phyloP scores from a whole-genome alignment of 169 alveolate genomes.

The Babesia bovis region DNA sequence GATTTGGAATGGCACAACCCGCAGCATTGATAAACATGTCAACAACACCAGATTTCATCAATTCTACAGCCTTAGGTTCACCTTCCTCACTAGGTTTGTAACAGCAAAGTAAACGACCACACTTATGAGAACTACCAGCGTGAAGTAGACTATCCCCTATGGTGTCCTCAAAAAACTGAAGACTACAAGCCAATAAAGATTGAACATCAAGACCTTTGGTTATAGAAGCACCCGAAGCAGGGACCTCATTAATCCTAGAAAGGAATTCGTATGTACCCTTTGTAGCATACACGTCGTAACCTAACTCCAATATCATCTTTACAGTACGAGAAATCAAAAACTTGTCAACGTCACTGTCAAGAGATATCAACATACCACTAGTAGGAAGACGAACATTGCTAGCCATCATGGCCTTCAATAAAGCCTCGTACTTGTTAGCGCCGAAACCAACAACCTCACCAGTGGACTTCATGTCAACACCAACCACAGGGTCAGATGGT shows the following conservation, averaged over 20 bases:
- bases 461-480: slow-evolving; percentile 89
- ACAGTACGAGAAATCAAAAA: slow-evolving; percentile 68
- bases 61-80: slow-evolving; percentile 55
- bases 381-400: slow-evolving; percentile 79
- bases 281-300: slow-evolving; percentile 75
- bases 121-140: slow-evolving; percentile 12
- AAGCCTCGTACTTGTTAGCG: slow-evolving; percentile 82
- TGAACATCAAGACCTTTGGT: not conserved
- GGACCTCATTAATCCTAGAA: slow-evolving; percentile 12
- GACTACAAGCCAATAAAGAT: slow-evolving; percentile 9
- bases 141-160: slow-evolving; percentile 50
- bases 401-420: slow-evolving; percentile 84
- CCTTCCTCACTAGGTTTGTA: slow-evolving; percentile 62
- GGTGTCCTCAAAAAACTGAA: slow-evolving; percentile 34
- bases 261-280: slow-evolving; percentile 72
- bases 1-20: slow-evolving; percentile 58
- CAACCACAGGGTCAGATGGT: slow-evolving; percentile 85
- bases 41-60: slow-evolving; percentile 69
- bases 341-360: slow-evolving; percentile 70
- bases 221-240: not conserved
- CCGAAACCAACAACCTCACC: slow-evolving; percentile 89
- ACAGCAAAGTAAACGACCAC: slow-evolving; percentile 60
- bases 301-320: slow-evolving; percentile 66
- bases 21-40: slow-evolving; percentile 74
- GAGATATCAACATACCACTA: slow-evolving; percentile 66